Base-by-base conservation (phyloP, 1,139 yeast genomes). In the Magnusiomyces sp. region DNA sequence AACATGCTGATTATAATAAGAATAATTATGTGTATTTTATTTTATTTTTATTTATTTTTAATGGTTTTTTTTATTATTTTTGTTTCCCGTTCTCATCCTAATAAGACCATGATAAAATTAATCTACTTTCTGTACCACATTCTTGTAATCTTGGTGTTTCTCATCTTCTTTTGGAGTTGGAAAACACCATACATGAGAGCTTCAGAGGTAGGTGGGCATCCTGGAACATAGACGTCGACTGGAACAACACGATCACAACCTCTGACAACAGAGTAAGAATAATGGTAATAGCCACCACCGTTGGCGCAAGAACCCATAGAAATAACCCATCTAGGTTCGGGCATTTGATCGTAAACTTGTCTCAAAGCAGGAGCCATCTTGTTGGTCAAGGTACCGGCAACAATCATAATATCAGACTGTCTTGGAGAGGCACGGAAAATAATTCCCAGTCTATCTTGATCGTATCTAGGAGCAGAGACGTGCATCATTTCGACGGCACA, bases 401-500 rank as follows among this genome's bases (percentile, higher is more conserved):
- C 95, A 72, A 87, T 87, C 87, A 87, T 85, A 60, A 87, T 83
- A 77, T 87, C 95, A 5, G 94, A 81, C 69, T 87, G 95, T 72
- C 95, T 86, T 52, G 95, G 95, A 43, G 95, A 83, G 38, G 95
- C 95, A 74, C 95, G 82, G 79, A 87, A 87, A 77, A 87, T 87
- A 66, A 87, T 86, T 62, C 95, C 95, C 66, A 87, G 75, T 67
- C 95, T 80, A 73, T 87, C 95, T 72, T 87, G 95, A 72, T 87
- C 95, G 71, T 87, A 87, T 67, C 95, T 76, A 56, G 95, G 95
- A 53, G 95, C 81, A 31, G 95, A 87, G 43, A 83, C 87, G 70
- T 87, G 95, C 95, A 87, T 87, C 95, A 87, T 87, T 71, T 87
- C 95, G 45, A 87, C 95, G 55, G 95, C 95, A 73, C 95, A 86